phyloP scores from a whole-genome alignment of 2,329 filamentous ascomycete genomes.

The Ilyonectria destructans region DNA sequence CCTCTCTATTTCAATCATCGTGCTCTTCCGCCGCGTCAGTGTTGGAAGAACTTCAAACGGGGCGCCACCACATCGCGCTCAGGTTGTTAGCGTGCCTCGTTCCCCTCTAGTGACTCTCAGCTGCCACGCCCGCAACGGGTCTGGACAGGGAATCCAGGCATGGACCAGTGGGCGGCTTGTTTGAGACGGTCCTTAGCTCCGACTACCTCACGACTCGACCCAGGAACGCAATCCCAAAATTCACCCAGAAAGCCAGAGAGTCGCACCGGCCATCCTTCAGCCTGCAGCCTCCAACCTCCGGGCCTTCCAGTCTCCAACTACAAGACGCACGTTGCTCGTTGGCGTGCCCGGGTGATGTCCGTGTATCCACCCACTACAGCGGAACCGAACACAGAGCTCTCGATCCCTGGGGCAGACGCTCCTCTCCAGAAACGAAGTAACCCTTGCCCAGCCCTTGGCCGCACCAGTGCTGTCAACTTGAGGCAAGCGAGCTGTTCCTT shows the following conservation, averaged over 20 bases:
- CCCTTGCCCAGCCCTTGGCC: slow-evolving; percentile 44
- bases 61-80: slow-evolving; percentile 13
- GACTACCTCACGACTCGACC: slow-evolving; percentile 7
- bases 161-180: slow-evolving; percentile 33
- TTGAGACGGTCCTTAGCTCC: slow-evolving; percentile 40
- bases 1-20: slow-evolving; percentile 24
- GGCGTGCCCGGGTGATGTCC: slow-evolving; percentile 33
- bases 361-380: slow-evolving; percentile 43
- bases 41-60: slow-evolving; percentile 7
- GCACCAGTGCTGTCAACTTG: slow-evolving; percentile 39
- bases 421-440: slow-evolving; percentile 28
- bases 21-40: slow-evolving; percentile 3
- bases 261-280: slow-evolving; percentile 22
- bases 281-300: slow-evolving; percentile 16
- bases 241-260: slow-evolving; percentile 28
- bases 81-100: slow-evolving; percentile 25
- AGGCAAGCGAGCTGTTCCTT: slow-evolving; percentile 37
- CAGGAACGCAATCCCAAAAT: slow-evolving; percentile 11
- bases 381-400: slow-evolving; percentile 28
- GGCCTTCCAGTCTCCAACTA: slow-evolving; percentile 9
- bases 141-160: slow-evolving; percentile 43
- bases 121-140: slow-evolving; percentile 33
- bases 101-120: slow-evolving; percentile 27
- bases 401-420: slow-evolving; percentile 24
- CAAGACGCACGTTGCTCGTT: slow-evolving; percentile 28